A percentile compares a stretch with the other conserved stretches of the same genome.
Evolutionary conservation across 1,139 yeast species (phyloP).

Genomic region (Debaryomycetaceae sp.): DNA sequence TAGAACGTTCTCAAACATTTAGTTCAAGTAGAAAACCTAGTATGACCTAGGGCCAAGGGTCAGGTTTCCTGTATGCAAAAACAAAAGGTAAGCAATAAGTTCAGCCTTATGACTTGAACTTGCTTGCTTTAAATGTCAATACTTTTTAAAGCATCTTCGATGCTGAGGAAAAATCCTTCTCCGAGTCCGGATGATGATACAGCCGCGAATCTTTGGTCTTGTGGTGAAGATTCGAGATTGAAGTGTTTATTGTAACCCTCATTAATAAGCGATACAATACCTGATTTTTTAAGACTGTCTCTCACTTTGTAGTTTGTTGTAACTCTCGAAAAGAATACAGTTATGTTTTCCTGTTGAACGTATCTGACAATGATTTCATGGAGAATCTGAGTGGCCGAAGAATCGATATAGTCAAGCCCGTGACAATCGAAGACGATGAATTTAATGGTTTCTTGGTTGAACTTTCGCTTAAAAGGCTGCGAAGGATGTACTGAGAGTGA

Average conservation of each 20-base stretch:
- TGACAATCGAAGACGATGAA: conserved; percentile 31
- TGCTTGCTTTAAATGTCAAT: too few relatives aligned
- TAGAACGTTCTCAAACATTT: too few relatives aligned
- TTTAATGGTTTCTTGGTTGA: conserved; percentile 18
- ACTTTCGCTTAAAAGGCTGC: conserved; percentile 26
- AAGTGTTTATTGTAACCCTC: conserved; percentile 9
- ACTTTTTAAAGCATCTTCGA: conserved; percentile 27
- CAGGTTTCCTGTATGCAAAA: too few relatives aligned
- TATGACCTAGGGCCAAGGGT: too few relatives aligned
- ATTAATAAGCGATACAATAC: conserved; percentile 23
- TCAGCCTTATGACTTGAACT: too few relatives aligned
- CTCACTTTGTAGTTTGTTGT: conserved; percentile 20
- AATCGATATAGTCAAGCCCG: conserved; percentile 31
- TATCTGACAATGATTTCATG: conserved; percentile 24
- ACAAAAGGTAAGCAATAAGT: too few relatives aligned
- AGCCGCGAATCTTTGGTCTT: background rate
- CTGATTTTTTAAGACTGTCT: conserved; percentile 18
- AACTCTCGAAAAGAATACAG: conserved; percentile 26
- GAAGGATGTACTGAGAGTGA: conserved; percentile 28
- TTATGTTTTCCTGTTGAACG: conserved; percentile 15
- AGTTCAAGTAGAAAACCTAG: too few relatives aligned
- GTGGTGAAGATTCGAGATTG: background rate
- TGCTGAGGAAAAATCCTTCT: conserved; percentile 30
- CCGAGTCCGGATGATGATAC: conserved; percentile 23
- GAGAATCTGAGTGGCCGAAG: conserved; percentile 32